Evolutionary conservation across 495 filamentous ascomycete genomes (phyloP), one percentile per base, ranked within the genome.

Genomic region (Penicillium canariense): DNA sequence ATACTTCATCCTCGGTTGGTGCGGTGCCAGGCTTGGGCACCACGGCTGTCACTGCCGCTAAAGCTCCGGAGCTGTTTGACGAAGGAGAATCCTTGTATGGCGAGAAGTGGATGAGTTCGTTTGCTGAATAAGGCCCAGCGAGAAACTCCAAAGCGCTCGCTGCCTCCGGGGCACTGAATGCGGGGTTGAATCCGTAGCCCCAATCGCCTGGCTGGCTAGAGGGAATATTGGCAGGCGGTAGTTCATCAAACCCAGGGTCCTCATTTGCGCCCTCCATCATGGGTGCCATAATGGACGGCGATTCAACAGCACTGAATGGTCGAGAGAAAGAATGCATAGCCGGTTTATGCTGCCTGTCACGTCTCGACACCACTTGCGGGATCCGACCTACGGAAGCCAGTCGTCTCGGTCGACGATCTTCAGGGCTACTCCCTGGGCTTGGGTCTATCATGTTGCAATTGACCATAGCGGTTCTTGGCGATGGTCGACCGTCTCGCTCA

Each of bases 341-440:
- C 5, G 84, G 84, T 49, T 79, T 81, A 56, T 88, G 84, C 31
- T 85, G 81, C 40, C 86, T 81, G 51, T 86, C 87, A 31, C 82
- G 76, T 36, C 77, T 79, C 35, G 86, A 92, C 31, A 93, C 82
- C 10, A 97, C 90, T 59, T 85, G 85, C 18, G 93, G 93, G 55
- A 97, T 97, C 9, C 93, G 87, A 11, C 92, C 93, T 50, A 97
- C 85, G 61, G 91, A 92, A 32, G 86, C 83, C 25, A 96, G 73
- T 40, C 84, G 73, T 55, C 68, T 74, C 39, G 64, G 68, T 0
- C 62, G 73, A 26, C 63, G 50, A 49, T 52, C 61, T 18, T 71
- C 58, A 2, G 67, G 60, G 32, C 49, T 61, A 5, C 30, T 44
- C n/a, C 71, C 52, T 5, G 53, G 44, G 1, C 59, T 62, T 14